Evolutionary conservation across 345 rosid species (phyloP).

Genomic region (Aquilaria sinensis): DNA sequence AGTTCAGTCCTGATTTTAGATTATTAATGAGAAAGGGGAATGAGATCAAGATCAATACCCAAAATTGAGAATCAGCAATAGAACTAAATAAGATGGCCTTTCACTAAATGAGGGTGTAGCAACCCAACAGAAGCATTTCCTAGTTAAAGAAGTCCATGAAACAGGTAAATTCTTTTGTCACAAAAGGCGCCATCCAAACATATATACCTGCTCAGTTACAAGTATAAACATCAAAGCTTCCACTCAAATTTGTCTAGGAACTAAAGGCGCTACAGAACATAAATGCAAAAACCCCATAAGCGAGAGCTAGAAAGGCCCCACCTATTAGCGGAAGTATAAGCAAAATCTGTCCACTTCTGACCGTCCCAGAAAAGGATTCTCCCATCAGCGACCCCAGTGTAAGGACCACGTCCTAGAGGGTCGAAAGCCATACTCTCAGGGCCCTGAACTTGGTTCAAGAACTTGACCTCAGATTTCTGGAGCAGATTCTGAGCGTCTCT

Average conservation of each 20-base stretch:
- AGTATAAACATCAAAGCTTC: not conserved
- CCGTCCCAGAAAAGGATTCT: constrained; percentile 79
- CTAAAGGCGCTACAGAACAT: no score
- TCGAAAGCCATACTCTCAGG: constrained; percentile 94
- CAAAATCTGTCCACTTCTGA: constrained; percentile 63
- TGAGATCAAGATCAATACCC: not conserved
- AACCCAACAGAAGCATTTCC: not conserved
- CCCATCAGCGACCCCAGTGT: constrained; percentile 92
- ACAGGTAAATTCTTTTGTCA: no score
- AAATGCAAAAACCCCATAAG: constrained; percentile 3
- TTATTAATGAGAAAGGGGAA: not conserved
- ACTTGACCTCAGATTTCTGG: constrained; percentile 71
- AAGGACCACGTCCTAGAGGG: constrained; percentile 86
- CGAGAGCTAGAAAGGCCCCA: constrained; percentile 10
- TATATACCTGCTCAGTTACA: not conserved
- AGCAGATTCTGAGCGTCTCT: constrained; percentile 52
- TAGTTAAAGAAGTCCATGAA: not conserved
- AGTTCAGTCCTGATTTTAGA: constrained; percentile 53
- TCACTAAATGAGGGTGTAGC: not conserved
- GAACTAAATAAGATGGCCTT: no score
- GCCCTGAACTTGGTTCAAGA: constrained; percentile 71
- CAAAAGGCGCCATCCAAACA: no score
- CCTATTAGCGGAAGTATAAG: constrained; percentile 73
- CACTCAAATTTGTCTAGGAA: no score
- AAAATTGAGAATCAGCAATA: not conserved